Percentiles rank a stretch among this genome's conserved stretches.
Conservation (phyloP, 2,329 filamentous ascomycete genomes). For the Passalora sequoiae region DNA sequence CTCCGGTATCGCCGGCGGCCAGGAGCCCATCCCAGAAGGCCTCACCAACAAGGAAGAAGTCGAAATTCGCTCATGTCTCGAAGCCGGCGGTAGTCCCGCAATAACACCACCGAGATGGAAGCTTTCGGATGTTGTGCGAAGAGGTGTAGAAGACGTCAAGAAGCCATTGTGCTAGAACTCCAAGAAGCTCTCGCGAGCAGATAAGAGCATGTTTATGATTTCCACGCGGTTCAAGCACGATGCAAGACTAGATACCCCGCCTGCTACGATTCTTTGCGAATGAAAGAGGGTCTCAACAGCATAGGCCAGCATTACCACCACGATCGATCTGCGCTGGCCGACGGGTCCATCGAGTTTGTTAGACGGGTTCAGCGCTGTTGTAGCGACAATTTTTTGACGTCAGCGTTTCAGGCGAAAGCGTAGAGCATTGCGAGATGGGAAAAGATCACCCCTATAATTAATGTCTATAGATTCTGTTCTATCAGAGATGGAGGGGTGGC, state of each 20-base stretch:
- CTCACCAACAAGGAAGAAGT: constrained; percentile 67
- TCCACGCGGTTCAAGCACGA: not conserved
- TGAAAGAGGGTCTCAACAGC: not conserved
- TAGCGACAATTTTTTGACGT: too few species aligned
- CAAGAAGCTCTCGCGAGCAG: constrained; percentile 4
- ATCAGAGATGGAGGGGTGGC: not conserved
- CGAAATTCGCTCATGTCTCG: constrained; percentile 52
- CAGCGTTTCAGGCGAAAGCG: too few species aligned
- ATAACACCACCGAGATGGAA: constrained; percentile 70
- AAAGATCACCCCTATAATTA: constrained; percentile 6
- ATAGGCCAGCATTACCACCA: too few species aligned
- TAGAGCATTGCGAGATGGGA: not conserved
- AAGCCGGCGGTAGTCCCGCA: constrained; percentile 45
- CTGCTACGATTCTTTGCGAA: not conserved
- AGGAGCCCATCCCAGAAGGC: constrained; percentile 67
- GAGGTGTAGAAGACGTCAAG: constrained; percentile 72
- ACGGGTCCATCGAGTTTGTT: not conserved
- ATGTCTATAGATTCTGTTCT: constrained; percentile 13
- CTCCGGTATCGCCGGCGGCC: constrained; percentile 87
- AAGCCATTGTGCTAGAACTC: constrained; percentile 49
- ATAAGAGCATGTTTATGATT: constrained; percentile 1
- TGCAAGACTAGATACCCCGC: not conserved
- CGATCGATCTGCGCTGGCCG: constrained; percentile 6
- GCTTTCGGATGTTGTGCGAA: constrained; percentile 66
- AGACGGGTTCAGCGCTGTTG: too few species aligned